phyloP scores from a whole-genome alignment of 176 grass and related monocot genomes.

The Pontederia crassipes region DNA sequence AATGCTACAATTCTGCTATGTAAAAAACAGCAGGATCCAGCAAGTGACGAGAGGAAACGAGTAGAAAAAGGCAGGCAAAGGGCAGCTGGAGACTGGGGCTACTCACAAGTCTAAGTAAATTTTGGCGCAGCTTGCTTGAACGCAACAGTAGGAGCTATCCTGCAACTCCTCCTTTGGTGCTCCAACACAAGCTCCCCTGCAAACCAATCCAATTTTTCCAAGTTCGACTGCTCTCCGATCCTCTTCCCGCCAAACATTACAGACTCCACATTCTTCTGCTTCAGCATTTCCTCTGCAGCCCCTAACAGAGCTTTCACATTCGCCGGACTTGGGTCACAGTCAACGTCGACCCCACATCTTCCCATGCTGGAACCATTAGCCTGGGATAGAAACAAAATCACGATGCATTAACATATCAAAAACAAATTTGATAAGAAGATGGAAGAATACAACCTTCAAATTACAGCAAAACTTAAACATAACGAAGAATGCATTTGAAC shows the following conservation, averaged over 20 bases:
- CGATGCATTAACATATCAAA: neutral
- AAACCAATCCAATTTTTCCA: conserved; percentile 85
- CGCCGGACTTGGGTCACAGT: conserved; percentile 40
- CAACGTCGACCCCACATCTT: conserved; percentile 31
- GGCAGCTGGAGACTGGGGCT: conserved; percentile 14
- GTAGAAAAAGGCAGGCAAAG: neutral
- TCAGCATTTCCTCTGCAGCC: conserved; percentile 80
- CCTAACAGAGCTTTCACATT: conserved; percentile 46
- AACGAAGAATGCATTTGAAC: too few species aligned
- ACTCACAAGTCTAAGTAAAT: conserved; percentile 10
- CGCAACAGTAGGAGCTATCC: conserved; percentile 91
- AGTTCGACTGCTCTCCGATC: conserved; percentile 64
- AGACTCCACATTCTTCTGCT: conserved; percentile 86
- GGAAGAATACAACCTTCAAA: too few species aligned
- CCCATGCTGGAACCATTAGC: conserved; percentile 42
- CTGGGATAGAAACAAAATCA: conserved; percentile 10
- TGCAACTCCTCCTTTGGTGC: conserved; percentile 53
- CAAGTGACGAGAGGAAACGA: neutral
- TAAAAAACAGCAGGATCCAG: conserved; percentile 59
- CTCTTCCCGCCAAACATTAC: conserved; percentile 82
- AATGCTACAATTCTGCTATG: conserved; percentile 44
- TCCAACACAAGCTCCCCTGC: conserved; percentile 66
- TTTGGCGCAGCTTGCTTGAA: conserved; percentile 58
- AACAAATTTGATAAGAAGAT: neutral
- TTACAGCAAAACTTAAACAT: too few species aligned